Conservation (phyloP, 1,139 yeast genomes). For the Petasospora rhodanensis region DNA sequence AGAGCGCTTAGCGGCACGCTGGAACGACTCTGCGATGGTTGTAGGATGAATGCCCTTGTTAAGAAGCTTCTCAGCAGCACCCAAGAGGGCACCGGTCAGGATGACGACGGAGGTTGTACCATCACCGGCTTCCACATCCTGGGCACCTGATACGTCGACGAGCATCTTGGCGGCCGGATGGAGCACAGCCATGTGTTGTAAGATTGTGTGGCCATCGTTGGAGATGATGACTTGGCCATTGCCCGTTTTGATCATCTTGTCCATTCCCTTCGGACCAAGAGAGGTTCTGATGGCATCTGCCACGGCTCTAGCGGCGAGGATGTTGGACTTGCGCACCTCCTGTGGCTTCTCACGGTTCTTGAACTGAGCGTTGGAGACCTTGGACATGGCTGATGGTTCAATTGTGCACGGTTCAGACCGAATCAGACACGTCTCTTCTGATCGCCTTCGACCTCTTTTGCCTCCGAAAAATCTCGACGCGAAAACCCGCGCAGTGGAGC, state of each 20-base stretch:
- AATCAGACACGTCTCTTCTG: too few species aligned
- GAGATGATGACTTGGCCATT: constrained; percentile 91
- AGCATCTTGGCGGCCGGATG: constrained; percentile 99
- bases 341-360: constrained; percentile 95
- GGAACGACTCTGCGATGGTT: constrained; percentile 90
- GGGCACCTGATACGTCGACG: constrained; percentile 96
- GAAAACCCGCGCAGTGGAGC: too few species aligned
- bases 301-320: constrained; percentile 94
- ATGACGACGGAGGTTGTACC: constrained; percentile 98
- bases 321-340: constrained; percentile 91
- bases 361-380: constrained; percentile 79
- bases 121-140: constrained; percentile 98
- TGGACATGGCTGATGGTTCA: too few species aligned
- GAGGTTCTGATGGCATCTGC: constrained; percentile 98
- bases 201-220: constrained; percentile 95
- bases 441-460: too few species aligned
- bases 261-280: constrained; percentile 98
- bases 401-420: too few species aligned
- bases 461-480: too few species aligned
- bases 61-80: constrained; percentile 89
- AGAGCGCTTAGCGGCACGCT: constrained; percentile 86
- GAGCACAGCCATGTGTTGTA: constrained; percentile 94
- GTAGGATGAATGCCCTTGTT: constrained; percentile 95
- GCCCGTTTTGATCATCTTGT: constrained; percentile 94
- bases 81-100: constrained; percentile 86